Percentiles rank a stretch among this genome's conserved stretches.
phyloP scores from a whole-genome alignment of 2,329 filamentous ascomycete genomes.

The Dothistroma septosporum region DNA sequence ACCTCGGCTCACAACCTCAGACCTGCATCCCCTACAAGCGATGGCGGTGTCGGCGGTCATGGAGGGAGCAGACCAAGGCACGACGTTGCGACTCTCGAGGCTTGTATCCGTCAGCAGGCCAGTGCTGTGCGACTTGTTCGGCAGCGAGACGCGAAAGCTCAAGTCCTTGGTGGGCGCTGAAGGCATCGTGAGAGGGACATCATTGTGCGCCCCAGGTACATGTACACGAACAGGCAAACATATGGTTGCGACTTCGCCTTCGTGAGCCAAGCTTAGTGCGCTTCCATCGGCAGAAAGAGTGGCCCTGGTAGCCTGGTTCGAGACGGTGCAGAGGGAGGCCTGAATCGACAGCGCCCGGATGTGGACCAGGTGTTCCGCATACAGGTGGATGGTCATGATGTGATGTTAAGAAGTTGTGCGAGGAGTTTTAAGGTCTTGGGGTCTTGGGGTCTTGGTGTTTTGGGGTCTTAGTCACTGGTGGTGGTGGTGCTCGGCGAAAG shows the following conservation, averaged over 20 bases:
- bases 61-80: constrained; percentile 43
- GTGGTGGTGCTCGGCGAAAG: background rate
- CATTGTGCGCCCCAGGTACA: constrained; percentile 38
- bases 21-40: constrained; percentile 28
- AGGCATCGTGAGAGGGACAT: constrained; percentile 49
- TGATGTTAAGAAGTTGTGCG: background rate
- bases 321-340: constrained; percentile 47
- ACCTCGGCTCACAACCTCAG: constrained; percentile 25
- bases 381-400: constrained; percentile 42
- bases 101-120: constrained; percentile 15
- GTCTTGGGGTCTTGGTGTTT: too few species aligned
- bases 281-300: constrained; percentile 43
- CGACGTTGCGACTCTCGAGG: constrained; percentile 33
- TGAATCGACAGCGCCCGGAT: constrained; percentile 58
- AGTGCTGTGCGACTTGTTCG: constrained; percentile 33
- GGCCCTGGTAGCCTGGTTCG: constrained; percentile 42
- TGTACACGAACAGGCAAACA: constrained; percentile 47
- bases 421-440: too few species aligned
- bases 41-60: constrained; percentile 29
- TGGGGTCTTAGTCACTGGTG: too few species aligned
- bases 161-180: constrained; percentile 46
- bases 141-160: constrained; percentile 52
- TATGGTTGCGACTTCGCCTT: constrained; percentile 43
- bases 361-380: constrained; percentile 58
- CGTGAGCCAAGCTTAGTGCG: constrained; percentile 44